Base-by-base conservation (phyloP, 495 filamentous ascomycete species). In the Cairneyella variabilis region DNA sequence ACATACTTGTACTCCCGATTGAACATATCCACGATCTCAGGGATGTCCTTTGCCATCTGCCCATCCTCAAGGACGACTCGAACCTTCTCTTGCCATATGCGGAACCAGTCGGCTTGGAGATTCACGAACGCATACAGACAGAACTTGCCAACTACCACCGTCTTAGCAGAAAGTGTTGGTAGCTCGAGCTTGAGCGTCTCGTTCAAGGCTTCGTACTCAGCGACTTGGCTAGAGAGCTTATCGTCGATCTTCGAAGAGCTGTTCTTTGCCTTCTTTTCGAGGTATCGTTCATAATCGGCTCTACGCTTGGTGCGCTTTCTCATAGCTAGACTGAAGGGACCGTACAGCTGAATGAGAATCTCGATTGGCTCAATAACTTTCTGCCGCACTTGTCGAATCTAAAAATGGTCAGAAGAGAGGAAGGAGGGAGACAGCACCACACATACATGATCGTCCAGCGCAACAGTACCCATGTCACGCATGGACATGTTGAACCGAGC, bases 111-210 rank as follows among this genome's bases (percentile, higher is more conserved):
- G 2, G 78, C 72, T 56, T 97, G 91, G 34, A 95, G 82, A 51
- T 85, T 75, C 47, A 96, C 79, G 59, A 97, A 90, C 61, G 87
- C 89, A 51, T 77, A 79, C 27, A 96, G 70, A 54, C 88, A 90
- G 0, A 84, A 83, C 57, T 90, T 85, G 56, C 90, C 86, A 41
- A 96, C 69, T 59, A 83, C 86, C 46, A 83, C 85, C 0, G 91
- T 96, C 43, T 91, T 67, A 10, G 69, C 68, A 54, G 89, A 96
- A 11, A 99, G 81, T 61, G 84, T 88, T 10, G 93, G 93, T 22
- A 99, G 76, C 60, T 97, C 92, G 37, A 91, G 84, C 66, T 96
- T 97, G 52, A 97, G 72, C 0, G 90, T 86, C 27, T 96, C 88
- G 59, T 97, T 97, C 46, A 97, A 74, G 7, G 90, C 90, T 45